A percentile compares a stretch with the other conserved stretches of the same genome.
These are phyloP conservation scores for Cryphonectria parasitica DNA, from an alignment of 2,329 filamentous ascomycete species.

Conservation along the genomic window DNA sequence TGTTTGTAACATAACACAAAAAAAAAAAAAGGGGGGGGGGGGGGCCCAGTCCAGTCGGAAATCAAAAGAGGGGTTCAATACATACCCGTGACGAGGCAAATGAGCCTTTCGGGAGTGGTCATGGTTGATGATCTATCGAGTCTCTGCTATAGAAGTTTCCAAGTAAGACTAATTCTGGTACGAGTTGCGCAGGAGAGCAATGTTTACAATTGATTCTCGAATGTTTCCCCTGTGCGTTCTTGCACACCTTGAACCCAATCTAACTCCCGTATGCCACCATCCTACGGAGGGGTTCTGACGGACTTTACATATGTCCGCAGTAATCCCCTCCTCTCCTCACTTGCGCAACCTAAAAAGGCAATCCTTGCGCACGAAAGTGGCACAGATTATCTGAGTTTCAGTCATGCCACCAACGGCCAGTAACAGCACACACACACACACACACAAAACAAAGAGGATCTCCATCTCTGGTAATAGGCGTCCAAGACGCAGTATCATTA, in stretches of 20 bases:
- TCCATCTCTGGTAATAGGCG: background rate
- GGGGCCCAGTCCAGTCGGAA: background rate
- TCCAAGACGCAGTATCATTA: background rate
- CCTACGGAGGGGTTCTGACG: background rate
- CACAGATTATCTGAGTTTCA: background rate
- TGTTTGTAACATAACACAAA: no score
- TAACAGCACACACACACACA: no score
- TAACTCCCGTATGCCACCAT: no score
- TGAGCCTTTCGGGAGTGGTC: background rate
- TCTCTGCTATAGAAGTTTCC: no score
- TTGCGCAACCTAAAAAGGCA: background rate
- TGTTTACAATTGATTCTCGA: no score
- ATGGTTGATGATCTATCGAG: background rate
- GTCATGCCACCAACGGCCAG: background rate
- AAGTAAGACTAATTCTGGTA: no score
- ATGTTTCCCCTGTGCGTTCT: no score
- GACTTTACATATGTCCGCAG: conserved; percentile 4
- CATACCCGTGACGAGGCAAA: conserved; percentile 1
- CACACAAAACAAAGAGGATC: no score
- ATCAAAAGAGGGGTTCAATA: background rate
- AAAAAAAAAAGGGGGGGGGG: no score
- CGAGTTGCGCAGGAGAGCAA: no score
- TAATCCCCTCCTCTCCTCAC: background rate
- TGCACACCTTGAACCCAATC: background rate
- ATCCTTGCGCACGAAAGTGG: background rate